Evolutionary conservation across 148 eudicot species (phyloP).

Genomic region (Nepenthes gracilis): DNA sequence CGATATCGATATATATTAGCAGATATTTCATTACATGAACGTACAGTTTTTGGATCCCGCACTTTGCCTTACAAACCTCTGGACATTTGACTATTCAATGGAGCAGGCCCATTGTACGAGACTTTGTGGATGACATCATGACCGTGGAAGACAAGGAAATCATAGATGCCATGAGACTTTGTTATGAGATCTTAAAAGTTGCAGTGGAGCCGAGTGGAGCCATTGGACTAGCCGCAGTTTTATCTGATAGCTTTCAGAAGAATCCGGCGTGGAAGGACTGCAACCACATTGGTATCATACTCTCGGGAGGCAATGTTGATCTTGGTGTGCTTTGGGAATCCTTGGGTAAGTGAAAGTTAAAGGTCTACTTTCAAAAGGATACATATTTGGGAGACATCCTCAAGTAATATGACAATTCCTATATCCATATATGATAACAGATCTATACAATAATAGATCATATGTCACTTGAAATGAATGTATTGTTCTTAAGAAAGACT

Average conservation of each 20-base stretch:
- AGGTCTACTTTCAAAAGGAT: too few species aligned
- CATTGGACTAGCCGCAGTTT: slow-evolving; percentile 79
- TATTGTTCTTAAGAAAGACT: too few species aligned
- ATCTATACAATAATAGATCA: too few species aligned
- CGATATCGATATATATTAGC: too few species aligned
- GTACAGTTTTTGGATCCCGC: too few species aligned
- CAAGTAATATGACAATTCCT: too few species aligned
- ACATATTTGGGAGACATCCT: too few species aligned
- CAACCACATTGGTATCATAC: slow-evolving; percentile 54
- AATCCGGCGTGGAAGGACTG: slow-evolving; percentile 52
- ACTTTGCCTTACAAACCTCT: too few species aligned
- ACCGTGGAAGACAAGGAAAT: slow-evolving; percentile 79
- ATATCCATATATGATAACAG: too few species aligned
- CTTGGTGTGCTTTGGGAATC: slow-evolving; percentile 70
- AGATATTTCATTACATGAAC: too few species aligned
- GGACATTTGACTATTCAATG: neutral
- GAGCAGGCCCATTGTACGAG: slow-evolving; percentile 83
- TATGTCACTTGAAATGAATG: too few species aligned
- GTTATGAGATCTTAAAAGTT: slow-evolving; percentile 83
- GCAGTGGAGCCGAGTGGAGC: slow-evolving; percentile 97
- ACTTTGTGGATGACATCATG: slow-evolving; percentile 72
- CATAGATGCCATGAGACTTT: slow-evolving; percentile 65
- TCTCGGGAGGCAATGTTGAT: slow-evolving; percentile 94
- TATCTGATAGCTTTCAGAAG: slow-evolving; percentile 55
- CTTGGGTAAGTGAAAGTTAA: too few species aligned